Conservation (phyloP, 345 rosid species). For the Bretschneidera sinensis region DNA sequence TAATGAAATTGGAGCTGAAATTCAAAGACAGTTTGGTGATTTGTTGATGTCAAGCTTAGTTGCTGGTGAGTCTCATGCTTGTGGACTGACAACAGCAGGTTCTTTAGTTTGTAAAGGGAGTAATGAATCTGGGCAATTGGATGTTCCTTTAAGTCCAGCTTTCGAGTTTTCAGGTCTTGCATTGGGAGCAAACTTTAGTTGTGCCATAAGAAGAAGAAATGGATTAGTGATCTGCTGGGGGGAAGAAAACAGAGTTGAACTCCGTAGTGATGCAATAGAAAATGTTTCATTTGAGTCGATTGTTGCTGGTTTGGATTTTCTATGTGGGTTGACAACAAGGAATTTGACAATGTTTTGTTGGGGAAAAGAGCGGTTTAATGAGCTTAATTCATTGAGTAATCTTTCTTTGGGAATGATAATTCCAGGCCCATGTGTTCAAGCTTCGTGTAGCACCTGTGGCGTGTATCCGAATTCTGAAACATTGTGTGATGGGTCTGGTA, state of each 20-base stretch:
- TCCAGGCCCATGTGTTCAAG: constrained; percentile 55
- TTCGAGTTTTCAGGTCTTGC: constrained; percentile 43
- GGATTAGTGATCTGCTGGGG: constrained; percentile 59
- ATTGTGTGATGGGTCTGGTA: constrained; percentile 45
- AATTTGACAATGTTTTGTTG: constrained; percentile 47
- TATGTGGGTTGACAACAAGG: constrained; percentile 45
- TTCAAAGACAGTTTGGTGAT: constrained; percentile 35
- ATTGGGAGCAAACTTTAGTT: constrained; percentile 37
- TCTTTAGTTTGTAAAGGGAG: constrained; percentile 43
- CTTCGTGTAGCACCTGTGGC: constrained; percentile 39
- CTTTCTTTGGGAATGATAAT: constrained; percentile 33
- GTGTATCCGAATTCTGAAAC: constrained; percentile 39
- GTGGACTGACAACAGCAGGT: constrained; percentile 38
- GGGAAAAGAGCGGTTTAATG: constrained; percentile 46
- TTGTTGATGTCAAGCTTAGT: constrained; percentile 37
- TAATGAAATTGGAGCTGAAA: constrained; percentile 22
- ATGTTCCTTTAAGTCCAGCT: constrained; percentile 36
- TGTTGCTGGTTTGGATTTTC: constrained; percentile 39
- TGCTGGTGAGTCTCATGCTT: constrained; percentile 50
- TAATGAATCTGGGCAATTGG: constrained; percentile 28
- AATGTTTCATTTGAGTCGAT: constrained; percentile 41
- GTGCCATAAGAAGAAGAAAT: constrained; percentile 35
- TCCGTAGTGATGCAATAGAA: constrained; percentile 4
- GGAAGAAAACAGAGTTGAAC: constrained; percentile 17
- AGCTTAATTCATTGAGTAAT: constrained; percentile 1